Evolutionary conservation across 106 monocot genomes (phyloP), one percentile per base, ranked within the genome.

Genomic region (Triglochin maritima): DNA sequence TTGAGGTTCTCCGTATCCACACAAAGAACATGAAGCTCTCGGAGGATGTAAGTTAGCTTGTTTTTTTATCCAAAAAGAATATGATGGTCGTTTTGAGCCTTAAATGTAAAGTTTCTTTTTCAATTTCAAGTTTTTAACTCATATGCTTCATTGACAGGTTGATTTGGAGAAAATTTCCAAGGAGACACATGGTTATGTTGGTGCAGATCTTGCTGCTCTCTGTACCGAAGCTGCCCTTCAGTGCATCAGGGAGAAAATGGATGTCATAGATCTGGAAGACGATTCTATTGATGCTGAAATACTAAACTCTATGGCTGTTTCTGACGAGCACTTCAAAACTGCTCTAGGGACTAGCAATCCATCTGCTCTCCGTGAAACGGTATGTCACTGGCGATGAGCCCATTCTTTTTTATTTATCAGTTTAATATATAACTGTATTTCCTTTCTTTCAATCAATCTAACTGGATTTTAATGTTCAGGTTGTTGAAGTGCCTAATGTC

Each of bases 241-340:
- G 57, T 65, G 76, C 69, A 77, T 77, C 10, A 61, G 76, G 12
- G 76, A 77, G 49, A 77, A 69, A 12, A 64, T 77, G 76, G 76
- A 77, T 42, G 57, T 77, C 7, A 77, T 77, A 44, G 76, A 70
- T 15, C 44, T 77, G 17, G 76, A 75, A 53, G 74, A 75, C 46
- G 74, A 75, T 11, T 67, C 74, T 4, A 75, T 75, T 15, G 74
- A 75, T 75, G 74, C 74, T 46, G 74, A 75, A 12, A 61, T 75
- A 47, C 74, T 75, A 9, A 75, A 75, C 52, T 75, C 74, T 6
- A 75, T 75, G 74, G 58, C 74, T 10, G 74, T 75, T 4, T 56
- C 63, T 6, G 49, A 72, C 9, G 72, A 72, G 12, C 72, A 72
- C 42, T 72, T 72, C 64, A 53, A 72, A 47, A 72, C 72, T 51